Evolutionary conservation across 2,329 filamentous ascomycete species (phyloP).

Genomic region (Hymenoscyphus linearis): DNA sequence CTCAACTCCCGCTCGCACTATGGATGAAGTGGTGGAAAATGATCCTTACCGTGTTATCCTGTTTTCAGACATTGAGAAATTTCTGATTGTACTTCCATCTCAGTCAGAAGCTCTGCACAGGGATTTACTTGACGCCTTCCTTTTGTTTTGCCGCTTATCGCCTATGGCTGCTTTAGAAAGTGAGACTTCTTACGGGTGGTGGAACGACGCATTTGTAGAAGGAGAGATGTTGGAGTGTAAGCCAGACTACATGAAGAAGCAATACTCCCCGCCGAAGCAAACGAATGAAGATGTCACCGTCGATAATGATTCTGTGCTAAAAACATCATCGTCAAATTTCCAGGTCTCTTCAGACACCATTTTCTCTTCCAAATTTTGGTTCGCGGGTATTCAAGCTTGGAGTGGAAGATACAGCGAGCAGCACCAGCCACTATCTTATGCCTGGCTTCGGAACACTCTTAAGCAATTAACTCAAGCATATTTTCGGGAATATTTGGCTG

Average conservation of each 20-base stretch:
- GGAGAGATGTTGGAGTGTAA: conserved; percentile 34
- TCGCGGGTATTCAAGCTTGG: conserved; percentile 35
- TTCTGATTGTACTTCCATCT: conserved; percentile 50
- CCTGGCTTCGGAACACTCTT: conserved; percentile 49
- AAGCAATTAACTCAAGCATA: conserved; percentile 48
- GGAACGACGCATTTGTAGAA: conserved; percentile 49
- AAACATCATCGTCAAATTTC: conserved; percentile 13
- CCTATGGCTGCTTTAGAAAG: conserved; percentile 33
- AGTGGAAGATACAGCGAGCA: conserved; percentile 15
- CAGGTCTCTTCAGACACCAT: conserved; percentile 45
- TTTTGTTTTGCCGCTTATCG: conserved; percentile 63
- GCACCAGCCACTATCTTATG: conserved; percentile 23
- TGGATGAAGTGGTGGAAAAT: conserved; percentile 70
- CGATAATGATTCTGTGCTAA: background rate
- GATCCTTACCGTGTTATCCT: conserved; percentile 81
- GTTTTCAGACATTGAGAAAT: conserved; percentile 66
- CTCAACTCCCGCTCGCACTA: conserved; percentile 61
- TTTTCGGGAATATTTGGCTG: conserved; percentile 50
- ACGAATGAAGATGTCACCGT: conserved; percentile 24
- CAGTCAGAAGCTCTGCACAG: conserved; percentile 34
- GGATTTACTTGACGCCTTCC: conserved; percentile 62
- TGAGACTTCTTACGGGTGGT: conserved; percentile 32
- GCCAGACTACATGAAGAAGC: conserved; percentile 13
- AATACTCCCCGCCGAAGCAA: background rate
- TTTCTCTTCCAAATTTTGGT: conserved; percentile 45